Percentiles rank a stretch among this genome's conserved stretches.
Conservation (phyloP, 768 basidiomycete species). For the Termitomyces sp. region DNA sequence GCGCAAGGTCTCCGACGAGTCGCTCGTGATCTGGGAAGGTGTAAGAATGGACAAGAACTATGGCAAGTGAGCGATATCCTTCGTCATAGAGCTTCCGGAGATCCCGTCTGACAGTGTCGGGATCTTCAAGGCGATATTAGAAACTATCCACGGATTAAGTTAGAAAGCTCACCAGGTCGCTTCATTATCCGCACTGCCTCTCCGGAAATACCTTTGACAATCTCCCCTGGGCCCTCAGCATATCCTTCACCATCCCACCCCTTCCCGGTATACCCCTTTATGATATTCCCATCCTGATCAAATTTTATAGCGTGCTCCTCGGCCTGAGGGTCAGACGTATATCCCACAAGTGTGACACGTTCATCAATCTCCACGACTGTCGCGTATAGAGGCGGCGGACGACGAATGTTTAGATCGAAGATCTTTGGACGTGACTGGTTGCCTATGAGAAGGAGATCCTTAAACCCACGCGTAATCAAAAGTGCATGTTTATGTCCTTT, state of each 20-base stretch:
- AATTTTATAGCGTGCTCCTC: conserved; percentile 76
- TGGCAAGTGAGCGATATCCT: conserved; percentile 87
- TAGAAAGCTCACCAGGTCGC: conserved; percentile 49
- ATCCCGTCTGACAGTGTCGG: conserved; percentile 45
- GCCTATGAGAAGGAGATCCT: conserved; percentile 87
- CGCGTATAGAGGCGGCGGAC: conserved; percentile 71
- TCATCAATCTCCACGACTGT: conserved; percentile 77
- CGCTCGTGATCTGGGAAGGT: conserved; percentile 86
- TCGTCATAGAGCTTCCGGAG: conserved; percentile 66
- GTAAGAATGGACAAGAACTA: conserved; percentile 89
- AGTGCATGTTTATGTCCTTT: conserved; percentile 91
- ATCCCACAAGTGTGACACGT: conserved; percentile 91
- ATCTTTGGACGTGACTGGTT: conserved; percentile 94
- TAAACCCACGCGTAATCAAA: conserved; percentile 87
- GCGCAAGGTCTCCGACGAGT: conserved; percentile 65
- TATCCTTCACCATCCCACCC: conserved; percentile 69
- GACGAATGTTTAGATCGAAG: conserved; percentile 89
- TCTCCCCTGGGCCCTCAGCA: conserved; percentile 75
- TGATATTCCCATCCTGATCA: conserved; percentile 61
- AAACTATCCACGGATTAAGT: not conserved
- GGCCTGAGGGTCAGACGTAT: conserved; percentile 81
- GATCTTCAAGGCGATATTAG: conserved; percentile 33
- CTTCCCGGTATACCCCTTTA: conserved; percentile 64
- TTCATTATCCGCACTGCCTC: conserved; percentile 84
- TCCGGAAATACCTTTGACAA: conserved; percentile 79